Conservation (phyloP, 179 eudicot species). For the Silene noctiflora region DNA sequence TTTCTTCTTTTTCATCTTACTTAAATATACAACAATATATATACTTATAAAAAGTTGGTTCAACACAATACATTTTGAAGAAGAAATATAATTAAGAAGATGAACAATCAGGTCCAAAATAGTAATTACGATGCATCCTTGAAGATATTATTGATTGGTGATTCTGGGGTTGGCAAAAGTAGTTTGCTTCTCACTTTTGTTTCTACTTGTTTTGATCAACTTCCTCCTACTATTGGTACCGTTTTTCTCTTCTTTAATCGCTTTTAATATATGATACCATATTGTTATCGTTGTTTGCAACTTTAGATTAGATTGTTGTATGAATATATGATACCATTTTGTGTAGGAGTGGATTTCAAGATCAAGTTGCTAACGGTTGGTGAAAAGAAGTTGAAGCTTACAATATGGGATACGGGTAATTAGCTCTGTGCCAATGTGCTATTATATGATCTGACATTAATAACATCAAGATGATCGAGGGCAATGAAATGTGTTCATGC, state of each 20-base stretch:
- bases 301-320: too few species aligned
- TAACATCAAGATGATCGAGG: too few species aligned
- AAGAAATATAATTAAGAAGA: neutral
- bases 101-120: slow-evolving; percentile 19
- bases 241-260: neutral
- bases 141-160: slow-evolving; percentile 46
- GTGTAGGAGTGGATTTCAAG: slow-evolving; percentile 90
- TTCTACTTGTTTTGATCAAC: slow-evolving; percentile 33
- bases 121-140: slow-evolving; percentile 40
- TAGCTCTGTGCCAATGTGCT: slow-evolving; percentile 6
- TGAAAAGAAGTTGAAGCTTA: slow-evolving; percentile 77
- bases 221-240: slow-evolving; percentile 38
- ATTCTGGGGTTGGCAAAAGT: slow-evolving; percentile 49
- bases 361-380: slow-evolving; percentile 76
- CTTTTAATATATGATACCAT: neutral
- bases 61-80: neutral
- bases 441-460: too few species aligned
- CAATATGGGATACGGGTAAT: slow-evolving; percentile 96
- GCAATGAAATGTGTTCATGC: too few species aligned
- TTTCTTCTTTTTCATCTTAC: too few species aligned
- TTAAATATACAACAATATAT: too few species aligned
- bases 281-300: too few species aligned
- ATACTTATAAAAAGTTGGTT: neutral
- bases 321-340: too few species aligned
- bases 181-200: slow-evolving; percentile 45